phyloP scores from a whole-genome alignment of 768 basidiomycete species.

The Phaeotremella skinneri region DNA sequence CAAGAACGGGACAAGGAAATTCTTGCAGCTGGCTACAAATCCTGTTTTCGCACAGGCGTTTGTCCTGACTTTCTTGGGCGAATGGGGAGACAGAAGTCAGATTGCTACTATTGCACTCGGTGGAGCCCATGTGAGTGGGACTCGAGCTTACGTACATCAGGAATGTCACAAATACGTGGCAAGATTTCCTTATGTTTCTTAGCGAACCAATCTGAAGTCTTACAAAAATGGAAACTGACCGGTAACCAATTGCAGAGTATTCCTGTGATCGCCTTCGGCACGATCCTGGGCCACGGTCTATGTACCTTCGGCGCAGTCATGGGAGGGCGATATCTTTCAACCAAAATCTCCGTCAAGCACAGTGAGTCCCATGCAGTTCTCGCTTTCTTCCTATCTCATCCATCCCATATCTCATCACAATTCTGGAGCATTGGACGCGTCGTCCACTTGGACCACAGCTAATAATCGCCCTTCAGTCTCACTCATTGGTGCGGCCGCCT shows the following conservation, averaged over 20 bases:
- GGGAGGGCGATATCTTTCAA: constrained; percentile 88
- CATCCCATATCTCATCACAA: neutral
- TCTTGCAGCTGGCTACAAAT: constrained; percentile 75
- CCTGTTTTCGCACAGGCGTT: constrained; percentile 96
- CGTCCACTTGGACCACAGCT: too few relatives aligned
- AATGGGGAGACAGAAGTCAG: constrained; percentile 98
- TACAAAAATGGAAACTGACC: neutral
- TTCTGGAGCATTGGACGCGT: too few relatives aligned
- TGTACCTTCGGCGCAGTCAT: constrained; percentile 88
- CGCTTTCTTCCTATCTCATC: neutral
- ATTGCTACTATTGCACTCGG: constrained; percentile 94
- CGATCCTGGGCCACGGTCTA: constrained; percentile 77
- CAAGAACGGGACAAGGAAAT: constrained; percentile 71
- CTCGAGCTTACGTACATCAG: neutral
- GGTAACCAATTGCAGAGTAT: constrained; percentile 66
- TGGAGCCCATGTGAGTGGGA: constrained; percentile 76
- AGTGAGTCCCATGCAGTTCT: constrained; percentile 62
- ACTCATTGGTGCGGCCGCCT: constrained; percentile 72
- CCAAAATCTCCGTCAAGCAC: constrained; percentile 91
- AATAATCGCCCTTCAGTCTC: constrained; percentile 61
- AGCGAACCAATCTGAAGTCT: neutral
- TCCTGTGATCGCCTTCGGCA: constrained; percentile 84
- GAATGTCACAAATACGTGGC: neutral
- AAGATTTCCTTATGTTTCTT: too few relatives aligned
- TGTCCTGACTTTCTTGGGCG: constrained; percentile 92